Conservation (phyloP, 148 eudicot species). For the Chenopodium formosanum region DNA sequence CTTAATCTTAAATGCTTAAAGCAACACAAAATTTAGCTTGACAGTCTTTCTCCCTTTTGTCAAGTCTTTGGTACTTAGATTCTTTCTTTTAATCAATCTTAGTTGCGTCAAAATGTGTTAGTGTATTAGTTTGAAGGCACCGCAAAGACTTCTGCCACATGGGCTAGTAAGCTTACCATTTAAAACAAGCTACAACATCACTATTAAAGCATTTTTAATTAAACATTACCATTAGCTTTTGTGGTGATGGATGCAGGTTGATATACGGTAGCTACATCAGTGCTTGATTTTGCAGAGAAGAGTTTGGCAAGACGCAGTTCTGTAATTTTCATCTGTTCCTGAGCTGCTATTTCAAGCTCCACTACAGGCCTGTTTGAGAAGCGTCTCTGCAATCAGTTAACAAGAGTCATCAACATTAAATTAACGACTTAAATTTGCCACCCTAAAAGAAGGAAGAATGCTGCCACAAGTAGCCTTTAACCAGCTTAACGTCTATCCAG, state of each 20-base stretch:
- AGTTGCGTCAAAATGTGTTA: neutral
- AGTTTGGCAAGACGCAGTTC: slow-evolving; percentile 82
- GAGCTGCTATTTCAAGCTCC: slow-evolving; percentile 87
- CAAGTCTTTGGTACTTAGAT: neutral
- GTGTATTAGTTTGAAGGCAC: neutral
- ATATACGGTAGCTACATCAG: slow-evolving; percentile 26
- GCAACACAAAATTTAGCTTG: neutral
- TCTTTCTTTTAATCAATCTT: neutral
- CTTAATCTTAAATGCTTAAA: neutral
- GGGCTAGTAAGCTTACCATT: neutral
- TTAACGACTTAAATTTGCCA: neutral
- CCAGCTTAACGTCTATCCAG: neutral
- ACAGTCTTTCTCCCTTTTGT: neutral
- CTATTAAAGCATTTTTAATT: slow-evolving; percentile 4
- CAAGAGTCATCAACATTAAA: slow-evolving; percentile 3
- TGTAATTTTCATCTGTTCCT: slow-evolving; percentile 94
- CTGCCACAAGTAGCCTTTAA: neutral
- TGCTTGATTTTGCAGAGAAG: slow-evolving; percentile 41
- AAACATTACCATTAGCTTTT: slow-evolving; percentile 71
- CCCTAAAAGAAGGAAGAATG: neutral
- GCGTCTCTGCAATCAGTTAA: slow-evolving; percentile 53
- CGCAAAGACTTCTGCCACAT: neutral
- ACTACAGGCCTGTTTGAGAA: slow-evolving; percentile 78
- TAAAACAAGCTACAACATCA: neutral
- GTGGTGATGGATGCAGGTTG: slow-evolving; percentile 32